These are phyloP conservation scores for Pneumocystis carinii DNA, from an alignment of 1,139 yeast species.

Conservation along the genomic window DNA sequence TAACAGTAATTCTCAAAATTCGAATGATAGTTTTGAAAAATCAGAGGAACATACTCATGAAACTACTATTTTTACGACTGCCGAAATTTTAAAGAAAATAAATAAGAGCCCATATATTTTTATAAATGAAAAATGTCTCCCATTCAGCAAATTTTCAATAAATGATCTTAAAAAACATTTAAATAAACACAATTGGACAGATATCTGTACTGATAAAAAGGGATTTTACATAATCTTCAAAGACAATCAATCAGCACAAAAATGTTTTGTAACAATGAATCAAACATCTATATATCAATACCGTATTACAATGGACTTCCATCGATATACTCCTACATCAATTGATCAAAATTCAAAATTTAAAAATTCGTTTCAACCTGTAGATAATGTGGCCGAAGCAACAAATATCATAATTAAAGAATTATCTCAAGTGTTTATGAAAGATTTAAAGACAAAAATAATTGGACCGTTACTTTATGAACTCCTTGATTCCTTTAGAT, in stretches of 20 bases:
- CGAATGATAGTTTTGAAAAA: background rate
- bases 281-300: slow-evolving; percentile 40
- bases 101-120: slow-evolving; percentile 43
- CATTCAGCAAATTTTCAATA: slow-evolving; percentile 36
- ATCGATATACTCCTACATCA: slow-evolving; percentile 12
- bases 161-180: slow-evolving; percentile 41
- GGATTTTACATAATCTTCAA: slow-evolving; percentile 66
- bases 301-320: slow-evolving; percentile 42
- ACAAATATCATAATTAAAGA: slow-evolving; percentile 46
- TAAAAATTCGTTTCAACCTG: slow-evolving; percentile 22
- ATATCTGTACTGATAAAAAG: slow-evolving; percentile 43
- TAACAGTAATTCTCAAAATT: background rate
- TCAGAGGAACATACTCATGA: background rate
- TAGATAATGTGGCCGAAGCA: slow-evolving; percentile 38
- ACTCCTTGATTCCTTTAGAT: slow-evolving; percentile 33
- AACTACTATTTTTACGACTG: background rate
- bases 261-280: slow-evolving; percentile 54
- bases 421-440: slow-evolving; percentile 44
- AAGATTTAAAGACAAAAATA: slow-evolving; percentile 61
- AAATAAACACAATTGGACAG: slow-evolving; percentile 46
- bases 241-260: slow-evolving; percentile 45
- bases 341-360: background rate
- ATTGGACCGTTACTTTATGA: slow-evolving; percentile 60
- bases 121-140: slow-evolving; percentile 40
- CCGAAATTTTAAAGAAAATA: slow-evolving; percentile 19